These are phyloP conservation scores for Aspergillus quadricinctus DNA, from an alignment of 2,329 filamentous ascomycete genomes.

Conservation along the genomic window DNA sequence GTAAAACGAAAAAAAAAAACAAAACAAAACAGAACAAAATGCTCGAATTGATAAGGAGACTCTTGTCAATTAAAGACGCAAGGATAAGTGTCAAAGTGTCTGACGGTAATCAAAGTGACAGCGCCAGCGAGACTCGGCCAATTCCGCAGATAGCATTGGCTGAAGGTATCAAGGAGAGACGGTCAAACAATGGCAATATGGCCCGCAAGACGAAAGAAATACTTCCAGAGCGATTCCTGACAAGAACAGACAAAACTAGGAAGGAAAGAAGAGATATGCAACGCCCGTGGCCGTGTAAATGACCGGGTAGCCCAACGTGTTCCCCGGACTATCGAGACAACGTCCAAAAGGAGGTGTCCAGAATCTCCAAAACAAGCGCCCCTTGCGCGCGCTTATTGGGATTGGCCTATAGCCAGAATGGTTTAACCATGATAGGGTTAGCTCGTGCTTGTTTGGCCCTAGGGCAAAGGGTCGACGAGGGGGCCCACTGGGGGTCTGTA, in stretches of 20 bases:
- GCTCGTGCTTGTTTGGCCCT: neutral
- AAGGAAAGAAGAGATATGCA: constrained; percentile 5
- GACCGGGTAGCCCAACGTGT: constrained; percentile 12
- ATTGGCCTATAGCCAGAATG: constrained; percentile 4
- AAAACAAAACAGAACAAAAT: neutral
- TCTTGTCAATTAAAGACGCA: neutral
- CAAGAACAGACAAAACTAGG: constrained; percentile 9
- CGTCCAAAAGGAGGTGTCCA: constrained; percentile 29
- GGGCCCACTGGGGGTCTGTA: neutral
- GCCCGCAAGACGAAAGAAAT: constrained; percentile 21
- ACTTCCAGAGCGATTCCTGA: constrained; percentile 27
- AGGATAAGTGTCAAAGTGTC: neutral
- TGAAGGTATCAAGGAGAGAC: neutral
- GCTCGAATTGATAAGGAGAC: neutral
- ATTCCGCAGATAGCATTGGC: neutral
- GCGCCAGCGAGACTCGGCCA: neutral
- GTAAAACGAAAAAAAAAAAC: neutral
- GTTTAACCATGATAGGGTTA: constrained; percentile 6
- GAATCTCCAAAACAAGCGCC: constrained; percentile 30
- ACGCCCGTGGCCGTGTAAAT: constrained; percentile 10
- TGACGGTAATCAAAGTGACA: neutral
- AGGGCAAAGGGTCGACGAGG: neutral
- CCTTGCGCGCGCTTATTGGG: constrained; percentile 34
- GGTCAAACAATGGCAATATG: constrained; percentile 9
- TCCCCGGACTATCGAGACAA: constrained; percentile 25